Percentiles rank a stretch among this genome's conserved stretches.
These are phyloP conservation scores for Lactifluus subvellereus DNA, from an alignment of 768 basidiomycete genomes.

Conservation along the genomic window DNA sequence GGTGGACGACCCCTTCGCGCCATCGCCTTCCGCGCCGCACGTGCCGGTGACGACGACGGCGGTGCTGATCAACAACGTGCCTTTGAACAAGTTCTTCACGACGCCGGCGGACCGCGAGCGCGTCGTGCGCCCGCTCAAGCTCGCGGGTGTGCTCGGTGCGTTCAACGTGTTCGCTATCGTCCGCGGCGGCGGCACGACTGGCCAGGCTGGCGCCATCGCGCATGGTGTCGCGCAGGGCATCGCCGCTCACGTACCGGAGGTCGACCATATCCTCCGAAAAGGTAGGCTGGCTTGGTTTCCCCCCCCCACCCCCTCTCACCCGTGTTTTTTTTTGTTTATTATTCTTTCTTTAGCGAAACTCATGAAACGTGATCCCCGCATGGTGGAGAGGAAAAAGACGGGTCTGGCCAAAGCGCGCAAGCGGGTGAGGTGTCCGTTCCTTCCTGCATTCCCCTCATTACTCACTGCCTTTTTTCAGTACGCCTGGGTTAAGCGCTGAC, in stretches of 20 bases:
- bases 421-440: slow-evolving; percentile 47
- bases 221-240: slow-evolving; percentile 73
- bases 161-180: slow-evolving; percentile 62
- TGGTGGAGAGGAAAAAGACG: slow-evolving; percentile 99
- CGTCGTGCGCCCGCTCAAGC: slow-evolving; percentile 74
- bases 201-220: slow-evolving; percentile 85
- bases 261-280: slow-evolving; percentile 60
- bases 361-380: slow-evolving; percentile 86
- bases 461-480: slow-evolving; percentile 44
- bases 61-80: slow-evolving; percentile 81
- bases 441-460: slow-evolving; percentile 9
- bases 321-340: neutral
- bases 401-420: slow-evolving; percentile 89
- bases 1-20: slow-evolving; percentile 16
- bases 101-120: slow-evolving; percentile 71
- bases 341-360: slow-evolving; percentile 60
- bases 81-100: slow-evolving; percentile 75
- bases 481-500: slow-evolving; percentile 93
- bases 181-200: slow-evolving; percentile 85
- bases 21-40: slow-evolving; percentile 16
- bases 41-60: slow-evolving; percentile 47
- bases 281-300: slow-evolving; percentile 41
- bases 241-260: slow-evolving; percentile 61
- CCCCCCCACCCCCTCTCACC: neutral
- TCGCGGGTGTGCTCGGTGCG: slow-evolving; percentile 77